Evolutionary conservation across 164 flowering plant species (phyloP), one percentile per base, ranked within the genome.

Genomic region (Vitis labrusca): DNA sequence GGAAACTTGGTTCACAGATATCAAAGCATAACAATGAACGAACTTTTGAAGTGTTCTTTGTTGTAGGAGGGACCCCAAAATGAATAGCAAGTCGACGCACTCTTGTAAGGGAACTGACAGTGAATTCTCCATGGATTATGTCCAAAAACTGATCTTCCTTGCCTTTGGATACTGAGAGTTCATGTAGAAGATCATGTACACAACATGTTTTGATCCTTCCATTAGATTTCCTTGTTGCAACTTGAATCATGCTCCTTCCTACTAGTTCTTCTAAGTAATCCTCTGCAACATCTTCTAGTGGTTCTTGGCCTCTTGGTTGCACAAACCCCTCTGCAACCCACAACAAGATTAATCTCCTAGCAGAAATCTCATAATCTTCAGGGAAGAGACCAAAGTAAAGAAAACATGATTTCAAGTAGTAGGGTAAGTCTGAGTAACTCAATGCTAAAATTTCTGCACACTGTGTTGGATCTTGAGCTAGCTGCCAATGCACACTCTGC

Each of bases 261-360:
- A 64, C 10, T 8, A 77, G 60, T 29, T 69, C 73, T 37, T 76
- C 72, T 55, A 76, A 65, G 62, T 64, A 76, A 8, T 61, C 56
- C 32, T 67, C 65, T 29, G 75, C 75, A 3, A 67, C 47, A 64
- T 76, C 79, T 55, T 76, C 79, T 15, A 64, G n/a, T 27, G 59
- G 23, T 51, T 65, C 67, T 49, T 32, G 19, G 17, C 61, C 64
- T 53, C 59, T 59, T 7, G 56, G 61, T 15, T 32, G 68, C 23
- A 72, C 67, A 59, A 77, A 73, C 7, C 76, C 76, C 12, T 77
- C 79, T 27, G 73, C 65, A 5, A 73, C 27, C 79, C 76, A 77
- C 57, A 77, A 59, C 9, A 14, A 23, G 3, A 69, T 37, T 6
- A 77, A 57, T 30, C 37, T 65, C 47, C 74, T 48, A 2, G 48